A percentile compares a stretch with the other conserved stretches of the same genome.
These are phyloP conservation scores for Hexamita inflata DNA, from an alignment of 208 protist species.

Conservation along the genomic window DNA sequence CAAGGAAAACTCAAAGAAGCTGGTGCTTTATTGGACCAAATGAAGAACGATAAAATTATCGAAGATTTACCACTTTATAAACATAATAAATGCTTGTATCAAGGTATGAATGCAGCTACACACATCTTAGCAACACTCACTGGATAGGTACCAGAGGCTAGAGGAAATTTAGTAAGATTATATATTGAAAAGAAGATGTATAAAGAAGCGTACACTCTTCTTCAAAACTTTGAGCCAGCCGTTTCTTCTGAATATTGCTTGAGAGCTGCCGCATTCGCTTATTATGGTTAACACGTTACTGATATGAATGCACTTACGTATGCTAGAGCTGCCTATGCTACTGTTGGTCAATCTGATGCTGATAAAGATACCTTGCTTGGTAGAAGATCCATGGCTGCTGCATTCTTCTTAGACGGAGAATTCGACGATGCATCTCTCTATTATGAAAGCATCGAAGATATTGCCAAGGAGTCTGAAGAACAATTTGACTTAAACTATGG, in stretches of 20 bases:
- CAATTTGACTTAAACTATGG: slow-evolving; percentile 20
- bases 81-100: slow-evolving; percentile 24
- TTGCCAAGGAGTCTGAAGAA: slow-evolving; percentile 22
- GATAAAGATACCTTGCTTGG: slow-evolving; percentile 23
- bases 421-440: slow-evolving; percentile 16
- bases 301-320: slow-evolving; percentile 19
- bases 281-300: neutral
- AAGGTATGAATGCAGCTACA: neutral
- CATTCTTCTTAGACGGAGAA: slow-evolving; percentile 20
- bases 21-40: neutral
- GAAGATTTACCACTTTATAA: slow-evolving; percentile 5
- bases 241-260: slow-evolving; percentile 18
- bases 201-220: slow-evolving; percentile 7
- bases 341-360: slow-evolving; percentile 25
- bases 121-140: slow-evolving; percentile 12
- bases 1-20: slow-evolving; percentile 12
- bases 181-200: slow-evolving; percentile 23
- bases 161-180: neutral
- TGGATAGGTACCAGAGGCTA: neutral
- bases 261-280: slow-evolving; percentile 16
- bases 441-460: slow-evolving; percentile 6
- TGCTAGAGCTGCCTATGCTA: slow-evolving; percentile 11
- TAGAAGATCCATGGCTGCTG: slow-evolving; percentile 13
- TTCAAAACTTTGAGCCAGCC: slow-evolving; percentile 17
- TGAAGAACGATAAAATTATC: neutral